These are phyloP conservation scores for Pichia pseudocactophila DNA, from an alignment of 805 yeast genomes.

Conservation along the genomic window DNA sequence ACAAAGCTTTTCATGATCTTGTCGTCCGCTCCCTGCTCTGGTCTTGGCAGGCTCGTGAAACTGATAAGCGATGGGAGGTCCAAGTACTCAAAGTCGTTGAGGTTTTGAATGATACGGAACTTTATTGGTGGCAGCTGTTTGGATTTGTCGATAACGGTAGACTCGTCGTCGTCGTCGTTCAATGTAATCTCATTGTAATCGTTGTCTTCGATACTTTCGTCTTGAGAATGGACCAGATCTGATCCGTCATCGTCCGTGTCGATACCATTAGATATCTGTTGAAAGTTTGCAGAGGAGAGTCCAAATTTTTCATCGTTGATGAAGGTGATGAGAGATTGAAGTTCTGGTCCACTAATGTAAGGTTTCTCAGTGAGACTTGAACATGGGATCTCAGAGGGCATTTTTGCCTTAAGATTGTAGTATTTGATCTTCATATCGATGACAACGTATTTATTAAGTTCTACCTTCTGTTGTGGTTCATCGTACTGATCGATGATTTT, in stretches of 20 bases:
- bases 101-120: constrained; percentile 38
- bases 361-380: constrained; percentile 45
- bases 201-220: constrained; percentile 8
- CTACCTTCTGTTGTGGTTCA: background rate
- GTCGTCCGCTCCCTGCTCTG: constrained; percentile 8
- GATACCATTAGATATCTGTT: background rate
- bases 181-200: background rate
- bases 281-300: constrained; percentile 14
- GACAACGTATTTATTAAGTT: constrained; percentile 46
- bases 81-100: constrained; percentile 33
- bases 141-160: constrained; percentile 12
- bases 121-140: constrained; percentile 28
- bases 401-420: constrained; percentile 48
- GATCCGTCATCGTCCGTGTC: constrained; percentile 13
- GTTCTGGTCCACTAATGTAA: constrained; percentile 48
- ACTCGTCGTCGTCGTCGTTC: constrained; percentile 21
- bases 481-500: constrained; percentile 4
- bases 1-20: constrained; percentile 14
- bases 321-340: constrained; percentile 52
- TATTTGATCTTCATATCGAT: constrained; percentile 60
- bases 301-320: constrained; percentile 41
- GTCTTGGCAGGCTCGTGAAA: constrained; percentile 13
- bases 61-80: constrained; percentile 22
- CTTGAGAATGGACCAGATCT: constrained; percentile 10
- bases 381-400: constrained; percentile 41